Percentiles rank a stretch among this genome's conserved stretches.
phyloP scores from a whole-genome alignment of 2,329 filamentous ascomycete genomes.

The Pseudopyrenochaeta lycopersici region DNA sequence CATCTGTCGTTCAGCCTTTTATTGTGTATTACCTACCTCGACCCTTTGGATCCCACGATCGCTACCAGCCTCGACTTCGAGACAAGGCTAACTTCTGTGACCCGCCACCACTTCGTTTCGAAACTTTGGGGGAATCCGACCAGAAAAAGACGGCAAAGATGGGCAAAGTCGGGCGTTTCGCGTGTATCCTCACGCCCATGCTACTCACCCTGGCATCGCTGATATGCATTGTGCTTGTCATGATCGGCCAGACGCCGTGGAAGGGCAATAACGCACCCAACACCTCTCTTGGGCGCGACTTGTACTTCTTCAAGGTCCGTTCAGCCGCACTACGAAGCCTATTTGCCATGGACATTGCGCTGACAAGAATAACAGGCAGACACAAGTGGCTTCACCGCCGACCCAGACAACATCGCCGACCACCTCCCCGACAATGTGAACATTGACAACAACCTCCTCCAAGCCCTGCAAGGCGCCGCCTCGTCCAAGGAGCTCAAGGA shows the following conservation, averaged over 20 bases:
- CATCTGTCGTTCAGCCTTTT: not conserved
- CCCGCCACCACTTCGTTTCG: conserved; percentile 13
- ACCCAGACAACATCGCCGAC: conserved; percentile 50
- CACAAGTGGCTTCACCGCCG: conserved; percentile 63
- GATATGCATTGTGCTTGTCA: conserved; percentile 69
- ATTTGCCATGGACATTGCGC: not conserved
- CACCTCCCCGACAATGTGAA: conserved; percentile 35
- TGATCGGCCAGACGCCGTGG: conserved; percentile 65
- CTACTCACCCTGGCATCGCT: conserved; percentile 80
- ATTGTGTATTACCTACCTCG: not conserved
- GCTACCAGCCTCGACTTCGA: no score
- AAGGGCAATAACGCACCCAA: conserved; percentile 36
- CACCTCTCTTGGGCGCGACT: conserved; percentile 55
- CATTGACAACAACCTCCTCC: conserved; percentile 50
- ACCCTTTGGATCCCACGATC: not conserved
- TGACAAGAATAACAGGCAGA: conserved; percentile 41
- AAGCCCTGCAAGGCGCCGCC: conserved; percentile 50
- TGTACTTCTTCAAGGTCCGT: conserved; percentile 66
- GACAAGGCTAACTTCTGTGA: no score
- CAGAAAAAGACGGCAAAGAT: conserved; percentile 54
- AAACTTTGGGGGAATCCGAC: not conserved
- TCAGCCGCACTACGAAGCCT: conserved; percentile 54
- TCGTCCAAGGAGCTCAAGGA: conserved; percentile 66
- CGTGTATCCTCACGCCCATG: conserved; percentile 90
- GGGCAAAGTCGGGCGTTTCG: conserved; percentile 78